Percentiles rank a stretch among this genome's conserved stretches.
These are phyloP conservation scores for Botrytis byssoidea DNA, from an alignment of 2,329 filamentous ascomycete species.

Conservation along the genomic window DNA sequence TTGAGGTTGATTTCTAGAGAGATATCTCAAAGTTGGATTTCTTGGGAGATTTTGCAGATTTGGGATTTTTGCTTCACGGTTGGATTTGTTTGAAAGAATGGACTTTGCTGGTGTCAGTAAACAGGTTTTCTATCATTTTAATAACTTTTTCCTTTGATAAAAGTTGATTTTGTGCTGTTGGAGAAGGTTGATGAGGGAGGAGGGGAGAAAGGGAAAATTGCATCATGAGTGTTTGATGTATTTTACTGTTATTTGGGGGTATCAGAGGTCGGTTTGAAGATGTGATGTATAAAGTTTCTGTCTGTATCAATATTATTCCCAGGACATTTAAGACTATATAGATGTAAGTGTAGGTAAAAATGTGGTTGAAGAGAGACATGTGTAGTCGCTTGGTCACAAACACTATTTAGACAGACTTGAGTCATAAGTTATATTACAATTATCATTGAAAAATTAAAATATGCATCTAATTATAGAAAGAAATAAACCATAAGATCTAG, in stretches of 20 bases:
- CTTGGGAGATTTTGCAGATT: background rate
- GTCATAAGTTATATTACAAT: background rate
- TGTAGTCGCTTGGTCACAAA: accelerated
- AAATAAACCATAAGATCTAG: no score
- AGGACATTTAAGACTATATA: background rate
- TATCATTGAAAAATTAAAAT: accelerated
- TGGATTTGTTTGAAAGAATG: background rate
- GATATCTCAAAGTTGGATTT: background rate
- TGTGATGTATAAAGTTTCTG: accelerated
- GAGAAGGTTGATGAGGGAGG: background rate
- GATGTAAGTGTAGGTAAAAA: background rate
- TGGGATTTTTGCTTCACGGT: background rate
- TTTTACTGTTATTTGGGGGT: background rate
- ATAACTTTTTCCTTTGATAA: background rate
- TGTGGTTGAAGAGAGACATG: background rate
- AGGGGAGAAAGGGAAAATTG: background rate
- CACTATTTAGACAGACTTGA: background rate
- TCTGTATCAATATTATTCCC: background rate
- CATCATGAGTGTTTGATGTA: background rate
- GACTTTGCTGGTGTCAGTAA: background rate
- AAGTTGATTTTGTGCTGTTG: background rate
- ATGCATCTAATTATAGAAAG: background rate
- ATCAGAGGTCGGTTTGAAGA: background rate
- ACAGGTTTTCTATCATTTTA: background rate
- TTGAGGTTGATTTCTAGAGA: no score